Conservation (phyloP, 2,329 filamentous ascomycete genomes). For the Fusarium sp. region DNA sequence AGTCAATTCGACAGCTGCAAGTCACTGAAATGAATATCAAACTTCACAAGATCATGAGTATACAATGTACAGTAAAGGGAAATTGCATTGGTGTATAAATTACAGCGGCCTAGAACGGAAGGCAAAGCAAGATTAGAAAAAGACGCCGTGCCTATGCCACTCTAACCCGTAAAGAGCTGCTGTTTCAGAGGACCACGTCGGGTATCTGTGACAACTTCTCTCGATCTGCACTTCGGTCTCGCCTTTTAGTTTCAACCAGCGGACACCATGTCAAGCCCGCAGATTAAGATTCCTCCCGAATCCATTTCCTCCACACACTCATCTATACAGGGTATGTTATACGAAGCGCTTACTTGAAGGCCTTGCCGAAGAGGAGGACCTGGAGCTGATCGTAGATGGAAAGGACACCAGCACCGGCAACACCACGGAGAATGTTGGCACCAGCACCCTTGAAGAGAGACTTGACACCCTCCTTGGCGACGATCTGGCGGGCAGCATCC, state of each 20-base stretch:
- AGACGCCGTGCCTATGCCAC: conserved; percentile 63
- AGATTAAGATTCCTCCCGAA: conserved; percentile 48
- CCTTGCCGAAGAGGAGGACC: conserved; percentile 99
- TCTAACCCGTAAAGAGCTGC: conserved; percentile 61
- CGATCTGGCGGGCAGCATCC: conserved; percentile 95
- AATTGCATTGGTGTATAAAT: conserved; percentile 73
- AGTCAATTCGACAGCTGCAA: neutral
- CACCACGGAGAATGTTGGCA: conserved; percentile 99
- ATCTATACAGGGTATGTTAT: conserved; percentile 59
- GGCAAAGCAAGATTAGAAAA: conserved; percentile 60
- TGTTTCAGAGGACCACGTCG: conserved; percentile 56
- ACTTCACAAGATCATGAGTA: neutral
- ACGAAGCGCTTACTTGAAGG: conserved; percentile 79
- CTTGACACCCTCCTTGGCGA: conserved; percentile 96
- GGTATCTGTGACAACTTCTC: conserved; percentile 58
- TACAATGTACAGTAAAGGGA: conserved; percentile 54
- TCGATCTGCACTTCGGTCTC: conserved; percentile 60
- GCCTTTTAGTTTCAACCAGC: conserved; percentile 60
- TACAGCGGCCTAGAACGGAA: conserved; percentile 69
- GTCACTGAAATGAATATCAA: neutral
- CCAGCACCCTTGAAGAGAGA: conserved; percentile 99
- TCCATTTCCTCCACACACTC: conserved; percentile 49
- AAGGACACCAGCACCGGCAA: conserved; percentile 99
- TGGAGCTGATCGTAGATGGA: conserved; percentile 99
- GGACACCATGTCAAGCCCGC: conserved; percentile 55